These are phyloP conservation scores for Cucumis sativus DNA, from an alignment of 306 rosid genomes.

Conservation along the genomic window DNA sequence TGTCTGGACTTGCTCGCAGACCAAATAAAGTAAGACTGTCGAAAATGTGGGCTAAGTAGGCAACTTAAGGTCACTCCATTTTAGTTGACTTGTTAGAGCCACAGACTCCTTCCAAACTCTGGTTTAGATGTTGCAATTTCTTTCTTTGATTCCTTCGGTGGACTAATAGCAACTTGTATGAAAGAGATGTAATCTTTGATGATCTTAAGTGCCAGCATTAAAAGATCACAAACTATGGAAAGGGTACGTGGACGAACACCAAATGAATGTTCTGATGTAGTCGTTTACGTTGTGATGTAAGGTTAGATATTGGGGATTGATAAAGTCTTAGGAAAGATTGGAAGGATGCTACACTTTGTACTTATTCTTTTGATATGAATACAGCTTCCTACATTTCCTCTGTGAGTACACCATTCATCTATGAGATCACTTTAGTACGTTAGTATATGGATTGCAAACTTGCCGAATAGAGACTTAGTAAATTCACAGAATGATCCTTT, in stretches of 20 bases:
- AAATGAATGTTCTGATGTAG: not conserved
- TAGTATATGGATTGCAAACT: not conserved
- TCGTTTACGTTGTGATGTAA: not conserved
- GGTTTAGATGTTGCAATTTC: not conserved
- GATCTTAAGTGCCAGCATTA: not conserved
- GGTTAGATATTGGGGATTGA: not conserved
- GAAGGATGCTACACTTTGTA: not conserved
- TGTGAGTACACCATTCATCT: not conserved
- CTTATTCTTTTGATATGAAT: not conserved
- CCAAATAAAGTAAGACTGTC: not conserved
- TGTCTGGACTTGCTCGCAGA: not conserved
- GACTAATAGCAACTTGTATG: not conserved
- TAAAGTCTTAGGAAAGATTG: not conserved
- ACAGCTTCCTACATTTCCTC: not conserved
- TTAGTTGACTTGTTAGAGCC: not conserved
- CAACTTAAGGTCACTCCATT: not conserved
- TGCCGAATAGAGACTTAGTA: not conserved
- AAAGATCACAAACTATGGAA: not conserved
- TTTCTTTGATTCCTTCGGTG: not conserved
- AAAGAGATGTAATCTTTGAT: not conserved
- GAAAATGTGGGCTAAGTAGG: not conserved
- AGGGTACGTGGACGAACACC: not conserved
- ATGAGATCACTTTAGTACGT: not conserved
- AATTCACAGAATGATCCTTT: not conserved
- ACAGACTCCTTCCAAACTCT: not conserved